Evolutionary conservation across 1,284 basidiomycete genomes (phyloP).

Genomic region (Amylostereum chailletii): DNA sequence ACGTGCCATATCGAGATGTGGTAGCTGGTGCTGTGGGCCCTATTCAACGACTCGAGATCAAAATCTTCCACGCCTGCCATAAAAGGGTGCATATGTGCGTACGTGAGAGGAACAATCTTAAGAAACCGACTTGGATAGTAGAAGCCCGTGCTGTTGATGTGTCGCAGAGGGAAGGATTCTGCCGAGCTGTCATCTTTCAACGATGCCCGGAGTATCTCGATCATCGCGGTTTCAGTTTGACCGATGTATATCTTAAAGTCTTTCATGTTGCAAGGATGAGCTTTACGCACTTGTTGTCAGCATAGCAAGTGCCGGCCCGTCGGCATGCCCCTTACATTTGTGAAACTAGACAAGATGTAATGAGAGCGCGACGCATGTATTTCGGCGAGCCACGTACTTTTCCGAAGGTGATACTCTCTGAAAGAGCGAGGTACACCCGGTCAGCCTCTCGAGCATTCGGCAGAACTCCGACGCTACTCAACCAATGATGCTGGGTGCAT

Average conservation of each 20-base stretch:
- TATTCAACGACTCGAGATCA: slow-evolving; percentile 1
- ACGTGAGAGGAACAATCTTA: slow-evolving; percentile 70
- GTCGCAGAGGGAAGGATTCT: slow-evolving; percentile 55
- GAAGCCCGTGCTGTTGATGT: slow-evolving; percentile 45
- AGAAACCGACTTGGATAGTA: slow-evolving; percentile 57
- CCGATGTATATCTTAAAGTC: slow-evolving; percentile 69
- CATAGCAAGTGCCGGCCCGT: neutral
- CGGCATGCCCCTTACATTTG: slow-evolving; percentile 33
- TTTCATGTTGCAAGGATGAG: slow-evolving; percentile 77
- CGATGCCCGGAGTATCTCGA: slow-evolving; percentile 48
- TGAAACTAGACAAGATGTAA: slow-evolving; percentile 33
- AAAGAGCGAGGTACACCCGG: neutral
- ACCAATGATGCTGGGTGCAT: slow-evolving; percentile 55
- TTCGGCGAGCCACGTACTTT: slow-evolving; percentile 42
- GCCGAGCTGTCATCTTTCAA: slow-evolving; percentile 56
- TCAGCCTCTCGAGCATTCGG: no score
- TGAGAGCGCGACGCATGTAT: neutral
- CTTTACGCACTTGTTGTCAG: slow-evolving; percentile 22
- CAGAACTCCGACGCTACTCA: slow-evolving; percentile 25
- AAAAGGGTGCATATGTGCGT: neutral
- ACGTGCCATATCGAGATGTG: slow-evolving; percentile 75
- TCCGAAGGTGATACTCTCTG: slow-evolving; percentile 70
- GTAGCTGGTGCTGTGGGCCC: slow-evolving; percentile 61
- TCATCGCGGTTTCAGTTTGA: slow-evolving; percentile 52
- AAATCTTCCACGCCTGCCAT: no score